phyloP scores from a whole-genome alignment of 345 rosid genomes.

The Murraya paniculata region DNA sequence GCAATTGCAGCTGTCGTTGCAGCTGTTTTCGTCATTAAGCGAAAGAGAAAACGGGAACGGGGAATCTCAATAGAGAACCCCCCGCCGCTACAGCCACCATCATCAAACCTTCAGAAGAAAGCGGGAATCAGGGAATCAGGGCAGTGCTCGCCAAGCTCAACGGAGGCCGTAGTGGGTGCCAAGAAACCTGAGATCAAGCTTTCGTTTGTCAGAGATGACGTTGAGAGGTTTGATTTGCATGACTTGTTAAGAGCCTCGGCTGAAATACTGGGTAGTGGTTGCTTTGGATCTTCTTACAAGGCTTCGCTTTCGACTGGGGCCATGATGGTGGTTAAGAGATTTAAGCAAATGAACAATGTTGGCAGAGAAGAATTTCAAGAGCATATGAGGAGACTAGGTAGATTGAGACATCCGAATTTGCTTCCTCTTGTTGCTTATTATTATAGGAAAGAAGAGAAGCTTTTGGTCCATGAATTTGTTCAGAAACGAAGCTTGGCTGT shows the following conservation, averaged over 20 bases:
- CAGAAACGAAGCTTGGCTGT: conserved; percentile 72
- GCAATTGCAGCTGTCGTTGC: conserved; percentile 22
- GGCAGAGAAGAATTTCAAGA: conserved; percentile 78
- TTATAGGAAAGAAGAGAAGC: conserved; percentile 85
- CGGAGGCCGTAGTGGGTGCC: conserved; percentile 13
- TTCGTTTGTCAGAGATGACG: conserved; percentile 63
- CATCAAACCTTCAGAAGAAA: conserved; percentile 46
- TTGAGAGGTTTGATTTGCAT: conserved; percentile 66
- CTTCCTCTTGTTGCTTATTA: conserved; percentile 83
- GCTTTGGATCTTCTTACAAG: conserved; percentile 83
- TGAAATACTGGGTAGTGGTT: conserved; percentile 82
- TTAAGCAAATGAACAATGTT: conserved; percentile 76
- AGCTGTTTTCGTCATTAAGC: conserved; percentile 13
- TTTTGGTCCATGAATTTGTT: conserved; percentile 57
- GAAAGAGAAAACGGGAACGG: conserved; percentile 12
- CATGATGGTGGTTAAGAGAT: conserved; percentile 82
- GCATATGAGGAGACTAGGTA: conserved; percentile 82
- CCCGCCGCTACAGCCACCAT: conserved; percentile 34
- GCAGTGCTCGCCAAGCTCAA: conserved; percentile 15
- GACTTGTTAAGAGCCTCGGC: conserved; percentile 85
- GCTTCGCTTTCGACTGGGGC: conserved; percentile 46
- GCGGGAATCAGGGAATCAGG: conserved; percentile 36
- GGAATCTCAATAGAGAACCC: conserved; percentile 33
- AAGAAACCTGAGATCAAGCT: conserved; percentile 41
- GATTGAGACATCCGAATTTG: conserved; percentile 63